A percentile compares a stretch with the other conserved stretches of the same genome.
Conservation (phyloP, 139 green algal species). For the Desmodesmus armatus region DNA sequence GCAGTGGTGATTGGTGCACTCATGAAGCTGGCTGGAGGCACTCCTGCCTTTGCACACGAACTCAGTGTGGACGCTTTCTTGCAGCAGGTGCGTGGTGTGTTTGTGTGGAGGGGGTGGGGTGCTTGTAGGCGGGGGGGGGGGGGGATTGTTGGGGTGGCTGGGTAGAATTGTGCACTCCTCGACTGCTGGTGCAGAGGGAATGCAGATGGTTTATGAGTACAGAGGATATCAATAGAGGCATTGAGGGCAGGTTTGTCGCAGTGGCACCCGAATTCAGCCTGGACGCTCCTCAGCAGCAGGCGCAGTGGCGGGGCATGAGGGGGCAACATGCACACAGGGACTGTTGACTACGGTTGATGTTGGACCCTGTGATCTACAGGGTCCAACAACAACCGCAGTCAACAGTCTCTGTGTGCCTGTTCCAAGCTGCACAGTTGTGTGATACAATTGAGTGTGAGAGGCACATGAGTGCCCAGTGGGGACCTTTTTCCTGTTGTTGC, state of each 20-base stretch:
- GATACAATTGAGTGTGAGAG: no score
- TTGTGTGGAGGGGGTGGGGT: background rate
- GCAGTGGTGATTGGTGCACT: constrained; percentile 63
- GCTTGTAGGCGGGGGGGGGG: background rate
- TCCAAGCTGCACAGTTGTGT: no score
- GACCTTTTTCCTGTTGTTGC: no score
- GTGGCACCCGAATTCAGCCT: background rate
- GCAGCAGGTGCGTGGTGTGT: constrained; percentile 67
- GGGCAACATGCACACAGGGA: background rate
- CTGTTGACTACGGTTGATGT: background rate
- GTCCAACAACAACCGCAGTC: no score
- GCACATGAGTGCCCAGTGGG: no score
- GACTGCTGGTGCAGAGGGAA: background rate
- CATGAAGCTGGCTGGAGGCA: constrained; percentile 97
- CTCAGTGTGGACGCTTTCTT: constrained; percentile 97
- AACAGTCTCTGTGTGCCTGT: no score
- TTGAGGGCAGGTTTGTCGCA: background rate
- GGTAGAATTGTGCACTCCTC: background rate
- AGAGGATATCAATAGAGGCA: background rate
- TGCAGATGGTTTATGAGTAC: background rate
- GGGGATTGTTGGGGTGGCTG: background rate
- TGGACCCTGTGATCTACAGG: background rate
- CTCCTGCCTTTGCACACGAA: constrained; percentile 80
- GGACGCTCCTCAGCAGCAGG: background rate
- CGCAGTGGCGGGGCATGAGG: no score